Base-by-base conservation (phyloP, 371 early-diverging fungal species). In the Conidiobolus incongruus region DNA sequence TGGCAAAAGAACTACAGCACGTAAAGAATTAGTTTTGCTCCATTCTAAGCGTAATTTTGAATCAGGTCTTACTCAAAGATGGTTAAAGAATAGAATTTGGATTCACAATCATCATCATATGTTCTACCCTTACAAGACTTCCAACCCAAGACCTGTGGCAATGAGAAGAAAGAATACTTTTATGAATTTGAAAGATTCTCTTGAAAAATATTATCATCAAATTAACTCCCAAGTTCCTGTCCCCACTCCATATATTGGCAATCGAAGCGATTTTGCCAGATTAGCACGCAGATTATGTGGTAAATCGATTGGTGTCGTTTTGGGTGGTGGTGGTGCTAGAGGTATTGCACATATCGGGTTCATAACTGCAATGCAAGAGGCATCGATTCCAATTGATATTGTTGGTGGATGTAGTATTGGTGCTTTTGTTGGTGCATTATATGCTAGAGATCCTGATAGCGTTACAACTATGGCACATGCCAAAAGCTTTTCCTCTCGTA, bases 291-390 rank as follows among this genome's bases (percentile, higher is more conserved):
- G 92, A 12, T 59, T 99, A 38, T 76, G 86, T 30, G 92, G 88
- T 19, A 79, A 77, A 50, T 88, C 93, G 0, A 86, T 99, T 13
- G 99, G 98, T 1, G 58, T 99, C 1, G 98, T 95, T n/a, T 66
- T 99, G 26, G 95, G 99, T 26, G 99, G 99, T 16, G 99, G 99
- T 23, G 99, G 99, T 1, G 99, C 99, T 0, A 74, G 99, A 33
- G 99, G 99, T 12, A 74, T 95, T 35, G 77, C 89, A 0, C 97
- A 98, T 49, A 71, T 98, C 35, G 98, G 98, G 32, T 74, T 98
- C 16, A 83, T 99, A 47, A 75, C 79, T 39, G 96, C 98, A 0
- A 64, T 99, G 35, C 98, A 98, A 61, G 98, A 99, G 56, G 93
- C 91, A 0, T 92, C 93, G 0, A 87, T 99, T 16, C 98, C 98